phyloP scores from a whole-genome alignment of 108 stramenopile species.

The Licmophora abbreviata region DNA sequence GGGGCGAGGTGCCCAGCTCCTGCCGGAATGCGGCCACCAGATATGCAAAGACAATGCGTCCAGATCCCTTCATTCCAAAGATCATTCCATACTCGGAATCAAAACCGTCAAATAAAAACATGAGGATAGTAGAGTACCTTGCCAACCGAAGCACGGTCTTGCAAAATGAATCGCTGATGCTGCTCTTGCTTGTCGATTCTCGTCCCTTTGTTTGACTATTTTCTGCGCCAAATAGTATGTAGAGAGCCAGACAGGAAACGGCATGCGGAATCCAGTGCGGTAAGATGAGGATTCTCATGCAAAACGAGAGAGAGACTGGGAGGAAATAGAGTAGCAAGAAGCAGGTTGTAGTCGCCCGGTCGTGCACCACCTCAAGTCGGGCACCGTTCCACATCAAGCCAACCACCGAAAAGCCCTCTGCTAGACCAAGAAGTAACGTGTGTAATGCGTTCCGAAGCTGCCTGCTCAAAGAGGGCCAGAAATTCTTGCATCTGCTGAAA shows the following conservation, averaged over 20 bases:
- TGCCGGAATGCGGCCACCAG: slow-evolving; percentile 20
- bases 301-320: slow-evolving; percentile 8
- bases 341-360: no score
- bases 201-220: background rate
- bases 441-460: no score
- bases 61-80: slow-evolving; percentile 16
- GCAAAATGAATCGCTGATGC: slow-evolving; percentile 4
- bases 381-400: no score
- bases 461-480: no score
- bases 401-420: no score
- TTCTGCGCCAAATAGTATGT: slow-evolving; percentile 7
- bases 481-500: no score
- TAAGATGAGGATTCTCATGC: slow-evolving; percentile 8
- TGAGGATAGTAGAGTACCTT: slow-evolving; percentile 8
- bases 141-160: slow-evolving; percentile 7
- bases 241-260: slow-evolving; percentile 12
- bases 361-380: no score
- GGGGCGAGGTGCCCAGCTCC: slow-evolving; percentile 8
- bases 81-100: slow-evolving; percentile 18
- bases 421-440: no score
- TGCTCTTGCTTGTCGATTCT: background rate
- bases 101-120: slow-evolving; percentile 29
- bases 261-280: slow-evolving; percentile 31
- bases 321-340: slow-evolving; percentile 27
- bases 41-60: slow-evolving; percentile 18